A percentile compares a stretch with the other conserved stretches of the same genome.
Evolutionary conservation across 345 rosid genomes (phyloP).

Genomic region (Hirschfeldia incana): DNA sequence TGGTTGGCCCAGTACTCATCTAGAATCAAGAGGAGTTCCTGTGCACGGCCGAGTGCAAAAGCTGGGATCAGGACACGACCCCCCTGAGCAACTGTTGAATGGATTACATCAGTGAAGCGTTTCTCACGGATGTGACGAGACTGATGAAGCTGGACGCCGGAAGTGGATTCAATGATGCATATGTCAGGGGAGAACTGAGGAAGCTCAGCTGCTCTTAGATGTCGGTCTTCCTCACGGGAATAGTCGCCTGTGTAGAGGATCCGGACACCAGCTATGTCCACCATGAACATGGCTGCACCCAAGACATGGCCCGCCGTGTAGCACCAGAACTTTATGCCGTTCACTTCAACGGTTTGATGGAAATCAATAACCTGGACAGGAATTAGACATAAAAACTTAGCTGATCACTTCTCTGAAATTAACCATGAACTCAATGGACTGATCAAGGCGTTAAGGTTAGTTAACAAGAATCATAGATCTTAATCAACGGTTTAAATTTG

Average conservation of each 20-base stretch:
- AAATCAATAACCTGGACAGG: constrained; percentile 62
- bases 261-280: constrained; percentile 89
- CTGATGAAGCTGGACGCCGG: constrained; percentile 96
- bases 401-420: not conserved
- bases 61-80: constrained; percentile 91
- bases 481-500: not conserved
- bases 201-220: constrained; percentile 92
- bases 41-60: constrained; percentile 84
- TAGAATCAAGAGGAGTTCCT: constrained; percentile 77
- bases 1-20: constrained; percentile 94
- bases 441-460: not conserved
- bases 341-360: constrained; percentile 89
- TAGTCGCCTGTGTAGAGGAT: constrained; percentile 94
- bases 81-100: constrained; percentile 80
- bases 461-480: not conserved
- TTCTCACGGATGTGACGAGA: constrained; percentile 85
- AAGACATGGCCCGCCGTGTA: constrained; percentile 98
- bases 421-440: not conserved
- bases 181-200: constrained; percentile 97
- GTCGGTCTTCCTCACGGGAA: constrained; percentile 93
- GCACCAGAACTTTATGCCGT: constrained; percentile 94
- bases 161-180: constrained; percentile 93
- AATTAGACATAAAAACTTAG: not conserved
- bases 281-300: constrained; percentile 99
- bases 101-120: constrained; percentile 92